Conservation (phyloP, 495 filamentous ascomycete species). For the Hyaloscypha finlandica region DNA sequence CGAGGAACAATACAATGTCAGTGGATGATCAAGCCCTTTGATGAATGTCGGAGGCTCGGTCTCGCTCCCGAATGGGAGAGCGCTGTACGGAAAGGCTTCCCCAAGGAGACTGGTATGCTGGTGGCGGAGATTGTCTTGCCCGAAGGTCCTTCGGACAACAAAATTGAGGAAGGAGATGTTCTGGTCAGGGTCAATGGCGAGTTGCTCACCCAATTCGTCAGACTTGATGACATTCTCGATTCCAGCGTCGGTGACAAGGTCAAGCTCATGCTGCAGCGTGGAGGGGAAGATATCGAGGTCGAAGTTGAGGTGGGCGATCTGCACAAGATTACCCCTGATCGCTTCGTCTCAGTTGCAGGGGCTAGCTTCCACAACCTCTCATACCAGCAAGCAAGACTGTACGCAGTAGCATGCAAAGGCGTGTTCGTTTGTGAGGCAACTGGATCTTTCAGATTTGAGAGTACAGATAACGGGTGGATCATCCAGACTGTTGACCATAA, state of each 20-base stretch:
- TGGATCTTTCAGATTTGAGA: conserved; percentile 93
- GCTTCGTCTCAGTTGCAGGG: conserved; percentile 91
- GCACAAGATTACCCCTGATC: conserved; percentile 92
- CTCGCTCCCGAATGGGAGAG: conserved; percentile 85
- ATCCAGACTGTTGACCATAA: conserved; percentile 87
- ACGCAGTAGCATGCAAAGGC: conserved; percentile 86
- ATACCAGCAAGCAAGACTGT: conserved; percentile 92
- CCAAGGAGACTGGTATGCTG: conserved; percentile 93
- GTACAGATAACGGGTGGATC: conserved; percentile 87
- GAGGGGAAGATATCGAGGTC: conserved; percentile 84
- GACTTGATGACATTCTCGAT: conserved; percentile 92
- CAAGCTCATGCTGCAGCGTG: conserved; percentile 78
- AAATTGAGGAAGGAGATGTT: conserved; percentile 94
- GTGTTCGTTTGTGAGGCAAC: conserved; percentile 95
- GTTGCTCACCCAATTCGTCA: conserved; percentile 89
- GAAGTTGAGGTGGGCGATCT: conserved; percentile 86
- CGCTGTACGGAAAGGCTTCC: conserved; percentile 75
- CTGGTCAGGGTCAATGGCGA: conserved; percentile 92
- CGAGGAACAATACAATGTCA: conserved; percentile 97
- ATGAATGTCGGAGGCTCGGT: conserved; percentile 92
- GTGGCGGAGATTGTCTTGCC: conserved; percentile 94
- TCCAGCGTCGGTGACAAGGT: conserved; percentile 77
- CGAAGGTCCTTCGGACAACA: conserved; percentile 79
- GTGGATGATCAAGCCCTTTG: conserved; percentile 95
- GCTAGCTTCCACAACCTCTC: conserved; percentile 94